A percentile compares a stretch with the other conserved stretches of the same genome.
Evolutionary conservation across 805 yeast genomes (phyloP).

Genomic region (Kodamaea lidongshanica): DNA sequence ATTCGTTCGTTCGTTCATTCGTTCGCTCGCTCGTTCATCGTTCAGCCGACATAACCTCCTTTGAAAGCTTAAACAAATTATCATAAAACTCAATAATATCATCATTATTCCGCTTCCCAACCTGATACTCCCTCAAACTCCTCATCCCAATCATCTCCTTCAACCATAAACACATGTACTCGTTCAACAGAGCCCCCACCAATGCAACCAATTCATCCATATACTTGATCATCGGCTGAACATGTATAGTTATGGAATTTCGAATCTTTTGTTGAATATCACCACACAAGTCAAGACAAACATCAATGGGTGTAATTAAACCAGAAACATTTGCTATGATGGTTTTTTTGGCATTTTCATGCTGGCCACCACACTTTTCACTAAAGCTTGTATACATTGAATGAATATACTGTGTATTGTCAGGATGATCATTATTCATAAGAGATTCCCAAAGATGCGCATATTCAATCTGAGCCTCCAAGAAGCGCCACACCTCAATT

Average conservation of each 20-base stretch:
- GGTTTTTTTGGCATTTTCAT: neutral
- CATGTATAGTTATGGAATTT: neutral
- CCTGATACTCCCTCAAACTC: conserved; percentile 1
- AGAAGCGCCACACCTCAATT: conserved; percentile 1
- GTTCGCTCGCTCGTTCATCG: no score
- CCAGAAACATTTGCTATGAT: conserved; percentile 2
- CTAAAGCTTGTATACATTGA: conserved; percentile 10
- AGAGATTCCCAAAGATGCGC: conserved; percentile 6
- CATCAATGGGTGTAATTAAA: conserved; percentile 4
- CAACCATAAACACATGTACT: conserved; percentile 4
- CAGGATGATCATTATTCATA: conserved; percentile 2
- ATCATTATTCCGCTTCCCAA: conserved; percentile 1
- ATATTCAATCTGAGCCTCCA: conserved; percentile 4
- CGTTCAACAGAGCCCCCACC: conserved; percentile 3
- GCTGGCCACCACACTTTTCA: conserved; percentile 5
- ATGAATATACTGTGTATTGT: conserved; percentile 2
- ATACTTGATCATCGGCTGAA: conserved; percentile 2
- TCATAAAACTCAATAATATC: conserved; percentile 4
- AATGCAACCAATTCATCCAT: conserved; percentile 7
- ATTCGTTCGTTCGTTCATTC: no score
- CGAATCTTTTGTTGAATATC: neutral
- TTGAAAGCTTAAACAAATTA: conserved; percentile 1
- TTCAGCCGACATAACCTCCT: no score
- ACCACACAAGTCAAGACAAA: conserved; percentile 3
- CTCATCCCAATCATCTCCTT: conserved; percentile 4